phyloP scores from a whole-genome alignment of 1,284 basidiomycete genomes.

The Tremellales sp. region DNA sequence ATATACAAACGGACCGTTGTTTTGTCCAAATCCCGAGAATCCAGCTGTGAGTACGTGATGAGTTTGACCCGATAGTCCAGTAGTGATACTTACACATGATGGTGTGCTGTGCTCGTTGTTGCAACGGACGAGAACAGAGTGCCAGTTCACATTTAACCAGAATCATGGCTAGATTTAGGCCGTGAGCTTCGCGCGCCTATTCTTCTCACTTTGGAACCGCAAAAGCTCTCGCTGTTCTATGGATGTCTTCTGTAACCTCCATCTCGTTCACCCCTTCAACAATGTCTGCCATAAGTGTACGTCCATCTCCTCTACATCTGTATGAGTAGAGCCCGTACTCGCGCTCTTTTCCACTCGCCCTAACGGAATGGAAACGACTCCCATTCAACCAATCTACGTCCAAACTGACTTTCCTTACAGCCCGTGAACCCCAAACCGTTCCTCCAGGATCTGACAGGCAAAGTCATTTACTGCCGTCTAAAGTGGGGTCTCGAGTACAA shows the following conservation, averaged over 20 bases:
- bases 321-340: too few relatives aligned
- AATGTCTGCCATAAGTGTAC: not conserved
- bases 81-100: constrained; percentile 23
- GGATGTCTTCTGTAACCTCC: not conserved
- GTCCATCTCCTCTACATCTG: constrained; percentile 1
- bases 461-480: constrained; percentile 87
- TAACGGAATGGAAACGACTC: too few relatives aligned
- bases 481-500: constrained; percentile 99
- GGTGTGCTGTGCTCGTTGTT: not conserved
- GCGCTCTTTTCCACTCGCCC: not conserved
- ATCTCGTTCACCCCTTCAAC: not conserved
- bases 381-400: not conserved
- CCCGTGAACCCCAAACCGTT: constrained; percentile 99
- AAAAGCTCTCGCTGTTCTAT: constrained; percentile 6
- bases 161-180: not conserved
- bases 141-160: too few relatives aligned
- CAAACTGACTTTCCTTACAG: constrained; percentile 12
- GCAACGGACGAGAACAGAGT: too few relatives aligned
- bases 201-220: too few relatives aligned
- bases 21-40: constrained; percentile 37
- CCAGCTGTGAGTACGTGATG: constrained; percentile 22
- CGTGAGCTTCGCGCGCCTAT: constrained; percentile 5
- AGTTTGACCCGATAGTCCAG: not conserved
- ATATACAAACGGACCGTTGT: constrained; percentile 21
- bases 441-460: constrained; percentile 95